phyloP scores from a whole-genome alignment of 345 rosid species.

The Camelina sativa region DNA sequence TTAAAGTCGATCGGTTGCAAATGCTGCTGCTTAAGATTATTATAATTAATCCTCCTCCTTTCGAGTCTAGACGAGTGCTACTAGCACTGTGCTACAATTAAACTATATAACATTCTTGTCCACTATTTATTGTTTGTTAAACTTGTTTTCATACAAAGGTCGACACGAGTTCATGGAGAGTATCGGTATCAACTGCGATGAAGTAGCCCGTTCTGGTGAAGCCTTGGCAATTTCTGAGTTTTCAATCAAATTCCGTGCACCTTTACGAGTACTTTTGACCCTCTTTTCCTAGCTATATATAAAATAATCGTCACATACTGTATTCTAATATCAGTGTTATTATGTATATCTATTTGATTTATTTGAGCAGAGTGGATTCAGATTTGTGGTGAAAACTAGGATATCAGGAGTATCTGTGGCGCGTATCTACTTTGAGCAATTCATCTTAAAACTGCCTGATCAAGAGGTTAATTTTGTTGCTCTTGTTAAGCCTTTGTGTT shows the following conservation, averaged over 20 bases:
- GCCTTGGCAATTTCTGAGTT: constrained; percentile 70
- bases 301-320: too few species aligned
- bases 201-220: constrained; percentile 61
- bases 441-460: too few species aligned
- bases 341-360: neutral
- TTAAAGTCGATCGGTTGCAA: too few species aligned
- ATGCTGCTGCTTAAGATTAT: too few species aligned
- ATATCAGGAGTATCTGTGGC: constrained; percentile 45
- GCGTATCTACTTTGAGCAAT: too few species aligned
- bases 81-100: constrained; percentile 15
- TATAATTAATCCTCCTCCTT: too few species aligned
- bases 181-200: constrained; percentile 65
- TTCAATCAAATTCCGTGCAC: constrained; percentile 68
- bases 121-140: neutral
- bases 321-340: too few species aligned
- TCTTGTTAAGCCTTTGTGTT: too few species aligned
- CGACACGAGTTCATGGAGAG: constrained; percentile 72
- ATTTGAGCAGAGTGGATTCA: constrained; percentile 64
- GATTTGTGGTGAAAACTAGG: constrained; percentile 66
- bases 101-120: neutral
- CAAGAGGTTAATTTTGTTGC: too few species aligned
- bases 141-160: constrained; percentile 46
- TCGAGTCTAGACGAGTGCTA: constrained; percentile 61
- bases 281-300: too few species aligned
- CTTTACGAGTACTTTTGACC: constrained; percentile 56